These are phyloP conservation scores for Teunomyces aglyptinius DNA, from an alignment of 805 yeast genomes.

Conservation along the genomic window DNA sequence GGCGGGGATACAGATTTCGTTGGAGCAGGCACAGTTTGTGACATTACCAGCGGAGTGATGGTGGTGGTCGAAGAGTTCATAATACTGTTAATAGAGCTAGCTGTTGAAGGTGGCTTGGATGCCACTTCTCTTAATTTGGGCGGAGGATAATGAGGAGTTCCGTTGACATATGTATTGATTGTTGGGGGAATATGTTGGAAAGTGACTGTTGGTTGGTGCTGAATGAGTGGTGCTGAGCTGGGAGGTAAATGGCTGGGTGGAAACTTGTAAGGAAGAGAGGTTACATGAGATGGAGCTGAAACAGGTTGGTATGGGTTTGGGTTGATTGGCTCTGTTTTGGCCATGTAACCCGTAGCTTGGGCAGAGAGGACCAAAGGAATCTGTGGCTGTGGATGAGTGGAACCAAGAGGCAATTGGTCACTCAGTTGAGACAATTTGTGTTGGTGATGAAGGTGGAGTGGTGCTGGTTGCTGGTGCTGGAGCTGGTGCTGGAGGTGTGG, in stretches of 20 bases:
- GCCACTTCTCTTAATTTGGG: background rate
- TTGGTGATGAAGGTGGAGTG: background rate
- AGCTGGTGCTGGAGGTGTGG: conserved; percentile 3
- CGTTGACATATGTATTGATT: background rate
- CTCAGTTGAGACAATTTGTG: background rate
- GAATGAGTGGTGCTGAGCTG: background rate
- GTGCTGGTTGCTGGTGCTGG: background rate
- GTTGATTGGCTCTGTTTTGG: background rate
- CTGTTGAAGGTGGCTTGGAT: background rate
- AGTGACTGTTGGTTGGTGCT: background rate
- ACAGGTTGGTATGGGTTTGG: background rate
- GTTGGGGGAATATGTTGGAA: background rate
- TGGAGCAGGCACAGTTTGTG: background rate
- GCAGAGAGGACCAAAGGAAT: background rate
- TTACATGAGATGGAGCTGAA: background rate
- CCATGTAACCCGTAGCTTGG: background rate
- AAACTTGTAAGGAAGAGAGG: background rate
- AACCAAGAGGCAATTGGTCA: background rate
- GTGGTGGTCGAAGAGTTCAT: conserved; percentile 13
- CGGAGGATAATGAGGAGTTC: background rate
- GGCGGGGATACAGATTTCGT: conserved; percentile 10
- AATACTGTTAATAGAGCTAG: conserved; percentile 11
- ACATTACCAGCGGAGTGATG: conserved; percentile 4
- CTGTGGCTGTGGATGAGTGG: background rate
- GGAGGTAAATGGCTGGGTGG: background rate